Base-by-base conservation (phyloP, 2,329 filamentous ascomycete genomes). In the Xylariaceae sp. region DNA sequence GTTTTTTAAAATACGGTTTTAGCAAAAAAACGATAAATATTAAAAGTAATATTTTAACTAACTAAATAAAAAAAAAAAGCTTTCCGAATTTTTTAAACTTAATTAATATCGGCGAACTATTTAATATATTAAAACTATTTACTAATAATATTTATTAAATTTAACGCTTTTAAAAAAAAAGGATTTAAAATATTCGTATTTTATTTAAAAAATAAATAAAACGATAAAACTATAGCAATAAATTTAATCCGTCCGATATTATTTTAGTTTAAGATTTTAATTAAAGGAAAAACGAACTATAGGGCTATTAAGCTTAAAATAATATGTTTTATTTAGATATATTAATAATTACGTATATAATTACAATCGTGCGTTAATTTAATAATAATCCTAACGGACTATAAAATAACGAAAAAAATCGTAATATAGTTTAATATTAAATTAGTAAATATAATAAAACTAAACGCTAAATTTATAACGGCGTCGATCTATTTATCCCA, bases 281-380 rank as follows among this genome's bases (percentile, higher is more conserved):
- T 39, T 30, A 39, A 46, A 39, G 15, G 9, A 18, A 46, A 46
- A 46, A 30, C n/a, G 4, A 11, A 14, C 2, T 46, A 46, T 40
- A 40, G 11, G 9, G 14, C 40, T 30, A 39, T 40, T 2, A 39
- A 48, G 11, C 18, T 48, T 32, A 44, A 48, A 48, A 31, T 48
- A 3, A 10, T 17, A 7, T 48, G 33, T 27, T 39, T 39, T 31
- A 18, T 44, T 30, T 44, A 48, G 44, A n/a, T 17, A 31, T 9
- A 9, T 31, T 44, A 44, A 48, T 39, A 44, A 32, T 14, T 44
- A 39, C 3, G 44, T 12, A 44, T 17, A 18, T 39, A 44, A 48
- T 22, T 43, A 14, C 5, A 43, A 39, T 47, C 35, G 17, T 39
- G 32, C 18, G 30, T 39, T 11, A 30, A 45, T 17, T 12, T 39